A percentile compares a stretch with the other conserved stretches of the same genome.
Evolutionary conservation across 129 eudicot species (phyloP).

Genomic region (Tagetes erecta): DNA sequence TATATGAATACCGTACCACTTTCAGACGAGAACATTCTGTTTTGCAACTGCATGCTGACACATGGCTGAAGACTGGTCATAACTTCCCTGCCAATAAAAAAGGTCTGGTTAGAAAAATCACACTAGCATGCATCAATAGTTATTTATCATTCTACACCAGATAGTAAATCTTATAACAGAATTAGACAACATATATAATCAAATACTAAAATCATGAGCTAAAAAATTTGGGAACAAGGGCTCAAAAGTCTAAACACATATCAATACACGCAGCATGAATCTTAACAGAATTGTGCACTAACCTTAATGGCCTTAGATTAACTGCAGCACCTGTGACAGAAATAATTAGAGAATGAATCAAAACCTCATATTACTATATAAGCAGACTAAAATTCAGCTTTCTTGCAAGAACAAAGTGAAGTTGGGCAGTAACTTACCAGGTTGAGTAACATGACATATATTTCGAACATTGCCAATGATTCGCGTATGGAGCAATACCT

Average conservation of each 20-base stretch:
- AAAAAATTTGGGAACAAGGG: conserved; percentile 13
- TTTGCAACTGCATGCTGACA: conserved; percentile 42
- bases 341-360: conserved; percentile 11
- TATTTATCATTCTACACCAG: neutral
- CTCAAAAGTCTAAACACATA: neutral
- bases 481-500: conserved; percentile 37
- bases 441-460: conserved; percentile 36
- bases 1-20: conserved; percentile 44
- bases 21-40: conserved; percentile 65
- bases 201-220: conserved; percentile 10
- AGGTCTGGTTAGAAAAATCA: neutral
- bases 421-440: conserved; percentile 39
- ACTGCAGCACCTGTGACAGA: conserved; percentile 40
- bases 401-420: conserved; percentile 2
- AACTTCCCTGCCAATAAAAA: conserved; percentile 49
- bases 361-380: neutral
- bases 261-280: conserved; percentile 1
- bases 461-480: conserved; percentile 34
- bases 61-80: conserved; percentile 40
- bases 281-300: conserved; percentile 19
- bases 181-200: conserved; percentile 8
- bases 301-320: conserved; percentile 58
- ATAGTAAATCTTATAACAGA: neutral
- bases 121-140: neutral
- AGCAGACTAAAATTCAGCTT: conserved; percentile 9